These are phyloP conservation scores for Staphylotrichum longicolle DNA, from an alignment of 495 filamentous ascomycete species.

Conservation along the genomic window DNA sequence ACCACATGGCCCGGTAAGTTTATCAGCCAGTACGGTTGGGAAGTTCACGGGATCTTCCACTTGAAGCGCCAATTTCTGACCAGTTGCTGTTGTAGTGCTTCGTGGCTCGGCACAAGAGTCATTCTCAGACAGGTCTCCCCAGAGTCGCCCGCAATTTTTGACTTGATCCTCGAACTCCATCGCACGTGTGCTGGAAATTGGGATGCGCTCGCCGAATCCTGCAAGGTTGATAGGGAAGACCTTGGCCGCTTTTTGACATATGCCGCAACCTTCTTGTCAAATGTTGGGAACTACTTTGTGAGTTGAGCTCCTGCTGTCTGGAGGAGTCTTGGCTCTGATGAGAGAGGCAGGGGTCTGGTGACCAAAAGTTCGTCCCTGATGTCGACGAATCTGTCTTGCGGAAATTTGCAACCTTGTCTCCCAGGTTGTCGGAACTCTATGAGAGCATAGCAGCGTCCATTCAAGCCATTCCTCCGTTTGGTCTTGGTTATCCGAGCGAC, in stretches of 20 bases:
- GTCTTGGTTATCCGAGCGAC: slow-evolving; percentile 21
- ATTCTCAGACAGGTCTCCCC: slow-evolving; percentile 44
- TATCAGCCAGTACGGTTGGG: too few species aligned
- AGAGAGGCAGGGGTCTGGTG: slow-evolving; percentile 29
- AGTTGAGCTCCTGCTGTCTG: background rate
- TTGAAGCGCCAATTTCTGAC: too few species aligned
- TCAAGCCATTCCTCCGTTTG: background rate
- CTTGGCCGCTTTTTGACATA: slow-evolving; percentile 31
- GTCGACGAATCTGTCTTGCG: slow-evolving; percentile 7
- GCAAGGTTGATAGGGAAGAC: slow-evolving; percentile 22
- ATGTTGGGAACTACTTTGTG: slow-evolving; percentile 38
- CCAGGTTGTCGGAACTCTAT: background rate
- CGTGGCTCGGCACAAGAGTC: slow-evolving; percentile 42
- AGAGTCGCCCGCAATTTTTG: slow-evolving; percentile 39
- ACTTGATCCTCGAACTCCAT: slow-evolving; percentile 42
- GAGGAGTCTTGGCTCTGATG: background rate
- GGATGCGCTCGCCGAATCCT: slow-evolving; percentile 22
- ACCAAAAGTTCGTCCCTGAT: slow-evolving; percentile 35
- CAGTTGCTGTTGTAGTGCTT: slow-evolving; percentile 26
- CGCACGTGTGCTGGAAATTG: slow-evolving; percentile 36
- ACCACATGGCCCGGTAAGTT: slow-evolving; percentile 7
- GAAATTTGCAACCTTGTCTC: background rate
- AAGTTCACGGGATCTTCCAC: too few species aligned
- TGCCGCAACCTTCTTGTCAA: slow-evolving; percentile 38
- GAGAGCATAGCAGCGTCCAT: background rate